These are phyloP conservation scores for Cyphellophora europaea DNA, from an alignment of 2,329 filamentous ascomycete species.

Conservation along the genomic window DNA sequence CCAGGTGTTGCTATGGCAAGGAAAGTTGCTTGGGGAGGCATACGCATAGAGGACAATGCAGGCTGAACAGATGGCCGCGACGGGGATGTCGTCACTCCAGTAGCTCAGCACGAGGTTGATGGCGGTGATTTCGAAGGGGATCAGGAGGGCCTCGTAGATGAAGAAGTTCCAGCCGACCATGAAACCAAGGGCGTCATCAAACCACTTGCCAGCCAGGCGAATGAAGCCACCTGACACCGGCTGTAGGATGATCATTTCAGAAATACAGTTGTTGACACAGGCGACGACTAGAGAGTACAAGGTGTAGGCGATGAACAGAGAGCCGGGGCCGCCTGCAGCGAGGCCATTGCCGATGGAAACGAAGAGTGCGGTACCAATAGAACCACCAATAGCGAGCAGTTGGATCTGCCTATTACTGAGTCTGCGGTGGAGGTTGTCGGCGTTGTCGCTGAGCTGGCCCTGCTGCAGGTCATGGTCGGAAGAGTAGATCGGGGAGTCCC, in stretches of 20 bases:
- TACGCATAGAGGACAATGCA: constrained; percentile 31
- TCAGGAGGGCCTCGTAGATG: constrained; percentile 29
- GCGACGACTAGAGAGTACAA: constrained; percentile 21
- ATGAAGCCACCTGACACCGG: constrained; percentile 33
- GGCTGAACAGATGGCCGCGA: constrained; percentile 26
- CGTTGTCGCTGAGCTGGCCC: constrained; percentile 16
- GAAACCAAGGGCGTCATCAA: constrained; percentile 35
- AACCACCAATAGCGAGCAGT: constrained; percentile 37
- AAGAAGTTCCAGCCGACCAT: constrained; percentile 38
- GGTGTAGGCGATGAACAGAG: constrained; percentile 27
- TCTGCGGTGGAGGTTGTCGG: constrained; percentile 34
- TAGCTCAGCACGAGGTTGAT: constrained; percentile 30
- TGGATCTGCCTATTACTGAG: constrained; percentile 49
- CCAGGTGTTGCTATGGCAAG: too few species aligned
- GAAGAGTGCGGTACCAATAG: constrained; percentile 30
- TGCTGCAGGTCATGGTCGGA: neutral
- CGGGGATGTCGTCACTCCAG: constrained; percentile 28
- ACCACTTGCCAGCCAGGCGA: constrained; percentile 31
- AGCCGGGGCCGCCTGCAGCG: constrained; percentile 24
- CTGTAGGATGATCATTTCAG: constrained; percentile 35
- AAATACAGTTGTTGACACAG: constrained; percentile 28
- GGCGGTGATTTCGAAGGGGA: constrained; percentile 33
- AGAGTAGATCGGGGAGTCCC: neutral
- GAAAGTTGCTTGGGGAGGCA: constrained; percentile 6
- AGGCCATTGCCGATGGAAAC: constrained; percentile 29